Evolutionary conservation across 2,329 filamentous ascomycete species (phyloP), one percentile per base, ranked within the genome.

Genomic region (Colletotrichum sp.): DNA sequence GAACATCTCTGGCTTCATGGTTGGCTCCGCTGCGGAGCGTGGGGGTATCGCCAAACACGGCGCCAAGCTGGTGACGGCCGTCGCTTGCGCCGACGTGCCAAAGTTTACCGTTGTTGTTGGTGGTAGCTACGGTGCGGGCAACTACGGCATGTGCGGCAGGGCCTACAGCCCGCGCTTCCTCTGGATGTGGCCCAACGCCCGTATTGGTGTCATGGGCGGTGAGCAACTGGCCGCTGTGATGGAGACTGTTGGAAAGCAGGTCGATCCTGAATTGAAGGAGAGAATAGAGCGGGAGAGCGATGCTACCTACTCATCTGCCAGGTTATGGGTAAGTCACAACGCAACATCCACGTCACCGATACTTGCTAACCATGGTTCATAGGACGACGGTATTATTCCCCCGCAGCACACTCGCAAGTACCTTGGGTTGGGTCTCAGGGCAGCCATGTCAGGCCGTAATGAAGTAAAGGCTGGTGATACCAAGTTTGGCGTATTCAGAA

Each of bases 1-100:
- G 84, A 99, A 99, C 85, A 99, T 99, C 83, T 94, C 93, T 8
- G 97, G 97, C 59, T 99, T 99, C 90, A 99, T 99, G 97, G 97
- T 99, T 36, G 97, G 97, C 59, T 91, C 92, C 22, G 95, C 97
- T 81, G 96, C 96, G 1, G 97, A 99, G 86, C 94, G 94, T 71
- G 96, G 96, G 68, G 97, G 97, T 15, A 99, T 99, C 80, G 97
- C 97, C 71, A 99, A 99, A 89, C 98, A 99, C 82, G 97, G 97
- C 55, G 97, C 97, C 8, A 99, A 99, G 87, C 92, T 99, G 22
- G 97, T 99, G 32, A 98, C 96, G 4, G 97, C 96, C 9, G 97
- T 99, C 13, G 95, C 96, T 10, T 98, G 96, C 83, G 96, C 96
- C 6, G 92, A 97, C 79, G 96, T 99, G 57, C 96, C 97, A 79